These are phyloP conservation scores for Neonectria faginata DNA, from an alignment of 2,329 filamentous ascomycete genomes.

Conservation along the genomic window DNA sequence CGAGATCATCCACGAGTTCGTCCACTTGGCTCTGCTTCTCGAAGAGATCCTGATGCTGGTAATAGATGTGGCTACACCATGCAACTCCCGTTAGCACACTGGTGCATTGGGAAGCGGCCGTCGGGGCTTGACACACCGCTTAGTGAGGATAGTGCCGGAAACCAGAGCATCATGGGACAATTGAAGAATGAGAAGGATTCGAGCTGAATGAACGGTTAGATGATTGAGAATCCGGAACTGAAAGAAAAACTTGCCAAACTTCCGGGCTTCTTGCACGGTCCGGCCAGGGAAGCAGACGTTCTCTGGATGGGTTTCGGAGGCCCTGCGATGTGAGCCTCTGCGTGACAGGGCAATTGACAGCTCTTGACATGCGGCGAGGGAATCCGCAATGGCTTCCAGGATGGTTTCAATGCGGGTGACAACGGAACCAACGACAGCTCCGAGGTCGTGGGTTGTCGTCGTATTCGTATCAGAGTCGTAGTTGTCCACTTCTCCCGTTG, in stretches of 20 bases:
- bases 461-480: constrained; percentile 42
- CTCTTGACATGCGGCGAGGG: constrained; percentile 42
- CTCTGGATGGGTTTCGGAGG: constrained; percentile 28
- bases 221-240: neutral
- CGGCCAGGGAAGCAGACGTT: constrained; percentile 61
- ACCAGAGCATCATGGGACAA: constrained; percentile 69
- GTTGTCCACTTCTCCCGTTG: constrained; percentile 9
- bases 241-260: constrained; percentile 58
- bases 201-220: constrained; percentile 54
- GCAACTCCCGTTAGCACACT: neutral
- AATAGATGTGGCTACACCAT: constrained; percentile 77
- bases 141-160: constrained; percentile 67
- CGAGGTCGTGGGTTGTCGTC: constrained; percentile 9
- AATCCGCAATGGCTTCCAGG: constrained; percentile 47
- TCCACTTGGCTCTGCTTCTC: constrained; percentile 76
- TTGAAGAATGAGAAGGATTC: constrained; percentile 69
- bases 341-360: constrained; percentile 46
- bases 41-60: constrained; percentile 80
- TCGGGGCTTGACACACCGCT: constrained; percentile 58
- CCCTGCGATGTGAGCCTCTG: constrained; percentile 28
- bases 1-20: constrained; percentile 78
- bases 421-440: constrained; percentile 39
- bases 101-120: constrained; percentile 4
- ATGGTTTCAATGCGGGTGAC: constrained; percentile 53
- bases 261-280: constrained; percentile 59